Evolutionary conservation across 1,284 basidiomycete genomes (phyloP).

Genomic region (Sphagnurus paluster): DNA sequence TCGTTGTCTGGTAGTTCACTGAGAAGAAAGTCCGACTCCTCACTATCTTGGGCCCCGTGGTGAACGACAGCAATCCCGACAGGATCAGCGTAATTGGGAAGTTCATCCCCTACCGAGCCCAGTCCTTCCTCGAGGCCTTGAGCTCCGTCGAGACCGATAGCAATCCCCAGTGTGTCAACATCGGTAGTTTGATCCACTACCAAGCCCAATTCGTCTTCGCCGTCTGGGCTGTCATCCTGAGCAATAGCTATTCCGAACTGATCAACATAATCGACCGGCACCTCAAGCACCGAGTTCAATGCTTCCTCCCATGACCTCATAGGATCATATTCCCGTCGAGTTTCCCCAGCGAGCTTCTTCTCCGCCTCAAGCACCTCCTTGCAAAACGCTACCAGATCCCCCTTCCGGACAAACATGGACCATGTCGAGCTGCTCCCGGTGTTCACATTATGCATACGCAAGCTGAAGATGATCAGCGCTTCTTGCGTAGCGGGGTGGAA

Average conservation of each 20-base stretch:
- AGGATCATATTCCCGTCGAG: background rate
- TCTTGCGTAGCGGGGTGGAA: conserved; percentile 35
- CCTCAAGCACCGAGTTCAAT: no score
- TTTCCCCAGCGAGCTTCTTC: background rate
- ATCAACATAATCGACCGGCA: no score
- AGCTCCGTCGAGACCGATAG: no score
- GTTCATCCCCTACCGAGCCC: no score
- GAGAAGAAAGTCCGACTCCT: no score
- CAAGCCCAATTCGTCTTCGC: background rate
- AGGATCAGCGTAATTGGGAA: background rate
- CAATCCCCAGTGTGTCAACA: no score
- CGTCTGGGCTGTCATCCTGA: background rate
- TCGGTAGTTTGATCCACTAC: no score
- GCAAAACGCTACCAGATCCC: conserved; percentile 27
- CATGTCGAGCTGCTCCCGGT: conserved; percentile 24
- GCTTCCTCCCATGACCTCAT: background rate
- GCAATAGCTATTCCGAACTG: no score
- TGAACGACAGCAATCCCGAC: no score
- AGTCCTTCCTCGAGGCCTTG: no score
- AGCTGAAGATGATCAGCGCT: conserved; percentile 42
- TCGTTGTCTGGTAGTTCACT: no score
- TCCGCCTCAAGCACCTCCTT: background rate
- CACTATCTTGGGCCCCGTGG: no score
- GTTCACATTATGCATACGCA: conserved; percentile 27
- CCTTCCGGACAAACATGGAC: conserved; percentile 42